These are phyloP conservation scores for Verticillium dahliae DNA, from an alignment of 2,329 filamentous ascomycete genomes.

Conservation along the genomic window DNA sequence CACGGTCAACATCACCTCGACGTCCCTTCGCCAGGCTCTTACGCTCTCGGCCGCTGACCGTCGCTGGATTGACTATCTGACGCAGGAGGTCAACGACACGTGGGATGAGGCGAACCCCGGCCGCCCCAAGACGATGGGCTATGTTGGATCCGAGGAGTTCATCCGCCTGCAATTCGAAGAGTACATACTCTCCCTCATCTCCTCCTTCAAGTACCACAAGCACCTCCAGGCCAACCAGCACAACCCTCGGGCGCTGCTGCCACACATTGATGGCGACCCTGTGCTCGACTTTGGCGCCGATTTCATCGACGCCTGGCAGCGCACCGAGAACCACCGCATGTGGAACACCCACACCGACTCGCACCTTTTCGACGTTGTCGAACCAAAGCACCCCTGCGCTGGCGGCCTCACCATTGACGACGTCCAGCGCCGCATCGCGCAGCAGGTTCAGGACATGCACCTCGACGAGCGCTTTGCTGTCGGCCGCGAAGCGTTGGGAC, in stretches of 20 bases:
- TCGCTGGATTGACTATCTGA: slow-evolving; percentile 94
- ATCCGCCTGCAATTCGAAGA: slow-evolving; percentile 97
- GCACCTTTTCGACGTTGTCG: slow-evolving; percentile 89
- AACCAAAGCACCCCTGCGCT: slow-evolving; percentile 87
- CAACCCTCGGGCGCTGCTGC: slow-evolving; percentile 55
- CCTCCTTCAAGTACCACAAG: slow-evolving; percentile 82
- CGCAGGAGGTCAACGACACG: slow-evolving; percentile 87
- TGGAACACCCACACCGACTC: slow-evolving; percentile 77
- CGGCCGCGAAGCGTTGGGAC: slow-evolving; percentile 77
- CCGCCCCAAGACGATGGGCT: slow-evolving; percentile 89
- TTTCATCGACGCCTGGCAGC: slow-evolving; percentile 82
- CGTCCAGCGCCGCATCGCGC: slow-evolving; percentile 79
- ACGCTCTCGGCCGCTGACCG: slow-evolving; percentile 79
- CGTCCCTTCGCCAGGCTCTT: slow-evolving; percentile 69
- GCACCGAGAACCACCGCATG: slow-evolving; percentile 85
- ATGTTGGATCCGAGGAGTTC: slow-evolving; percentile 93
- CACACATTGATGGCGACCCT: slow-evolving; percentile 74
- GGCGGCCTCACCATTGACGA: slow-evolving; percentile 92
- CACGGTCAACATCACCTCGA: slow-evolving; percentile 75
- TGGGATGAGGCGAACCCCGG: slow-evolving; percentile 91
- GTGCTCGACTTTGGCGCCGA: slow-evolving; percentile 75
- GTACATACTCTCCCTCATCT: slow-evolving; percentile 83
- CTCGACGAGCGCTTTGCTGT: slow-evolving; percentile 84
- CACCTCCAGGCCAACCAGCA: slow-evolving; percentile 48
- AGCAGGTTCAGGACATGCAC: slow-evolving; percentile 90